Percentiles rank a stretch among this genome's conserved stretches.
Evolutionary conservation across 176 grass and related monocot genomes (phyloP).

Genomic region (Cymbopogon citratus): DNA sequence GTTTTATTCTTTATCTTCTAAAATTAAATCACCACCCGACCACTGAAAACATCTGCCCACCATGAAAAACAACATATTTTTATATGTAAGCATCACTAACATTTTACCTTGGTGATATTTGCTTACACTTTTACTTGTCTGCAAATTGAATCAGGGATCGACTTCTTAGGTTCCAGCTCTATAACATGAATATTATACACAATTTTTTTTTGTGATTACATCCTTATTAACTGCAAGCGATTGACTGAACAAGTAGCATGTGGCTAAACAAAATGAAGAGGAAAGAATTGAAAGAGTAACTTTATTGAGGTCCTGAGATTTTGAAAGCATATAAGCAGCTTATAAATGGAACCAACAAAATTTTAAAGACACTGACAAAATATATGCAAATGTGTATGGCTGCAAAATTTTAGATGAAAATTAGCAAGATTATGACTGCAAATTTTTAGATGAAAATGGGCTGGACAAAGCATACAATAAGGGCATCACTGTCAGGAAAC

Average conservation of each 20-base stretch:
- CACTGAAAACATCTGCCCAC: too few species aligned
- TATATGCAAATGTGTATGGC: neutral
- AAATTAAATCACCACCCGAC: too few species aligned
- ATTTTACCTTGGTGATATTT: conserved; percentile 70
- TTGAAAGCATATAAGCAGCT: neutral
- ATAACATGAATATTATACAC: conserved; percentile 47
- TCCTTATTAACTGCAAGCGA: conserved; percentile 15
- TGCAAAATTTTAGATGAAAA: too few species aligned
- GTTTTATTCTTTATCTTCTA: too few species aligned
- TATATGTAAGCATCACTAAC: conserved; percentile 87
- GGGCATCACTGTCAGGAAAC: too few species aligned
- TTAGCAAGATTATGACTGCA: too few species aligned
- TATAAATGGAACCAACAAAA: conserved; percentile 14
- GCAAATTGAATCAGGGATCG: conserved; percentile 75
- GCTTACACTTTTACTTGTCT: conserved; percentile 84
- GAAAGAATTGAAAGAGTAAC: neutral
- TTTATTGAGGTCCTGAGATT: neutral
- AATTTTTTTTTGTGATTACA: neutral
- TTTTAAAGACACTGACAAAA: neutral
- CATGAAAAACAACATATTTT: too few species aligned
- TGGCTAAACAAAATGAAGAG: neutral
- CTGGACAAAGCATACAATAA: too few species aligned
- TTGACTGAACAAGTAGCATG: neutral
- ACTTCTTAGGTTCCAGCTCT: conserved; percentile 66
- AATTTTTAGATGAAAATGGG: too few species aligned